These are phyloP conservation scores for Yamadazyma pseudoaaseri DNA, from an alignment of 1,139 yeast genomes.

Conservation along the genomic window DNA sequence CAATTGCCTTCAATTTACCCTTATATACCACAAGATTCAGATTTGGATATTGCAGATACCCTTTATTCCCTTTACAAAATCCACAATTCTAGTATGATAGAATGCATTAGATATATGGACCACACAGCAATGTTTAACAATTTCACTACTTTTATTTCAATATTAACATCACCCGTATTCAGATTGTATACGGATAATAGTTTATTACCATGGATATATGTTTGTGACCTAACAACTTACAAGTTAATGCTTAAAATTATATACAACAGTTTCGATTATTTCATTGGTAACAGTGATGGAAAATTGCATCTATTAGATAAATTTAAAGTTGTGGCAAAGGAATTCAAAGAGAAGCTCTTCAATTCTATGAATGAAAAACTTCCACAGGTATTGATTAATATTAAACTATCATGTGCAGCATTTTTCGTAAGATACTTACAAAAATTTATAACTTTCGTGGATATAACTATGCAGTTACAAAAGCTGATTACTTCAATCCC, in stretches of 20 bases:
- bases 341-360: conserved; percentile 41
- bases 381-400: conserved; percentile 49
- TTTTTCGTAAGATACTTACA: conserved; percentile 57
- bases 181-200: conserved; percentile 54
- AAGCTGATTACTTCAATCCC: not conserved
- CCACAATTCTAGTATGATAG: conserved; percentile 63
- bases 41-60: conserved; percentile 61
- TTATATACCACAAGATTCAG: conserved; percentile 47
- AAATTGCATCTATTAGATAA: not conserved
- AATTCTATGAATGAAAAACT: conserved; percentile 40
- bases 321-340: conserved; percentile 11
- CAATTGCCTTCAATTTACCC: conserved; percentile 53
- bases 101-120: conserved; percentile 67
- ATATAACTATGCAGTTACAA: conserved; percentile 30
- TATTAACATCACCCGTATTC: conserved; percentile 65
- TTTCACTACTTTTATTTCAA: conserved; percentile 54
- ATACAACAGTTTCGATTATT: conserved; percentile 21
- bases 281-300: not conserved
- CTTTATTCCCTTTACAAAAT: conserved; percentile 59
- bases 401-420: conserved; percentile 55
- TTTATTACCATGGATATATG: conserved; percentile 58
- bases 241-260: conserved; percentile 61
- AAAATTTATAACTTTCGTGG: conserved; percentile 56
- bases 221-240: conserved; percentile 67
- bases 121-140: conserved; percentile 56